A percentile compares a stretch with the other conserved stretches of the same genome.
phyloP scores from a whole-genome alignment of 768 basidiomycete genomes.

The Jaapia argillacea region DNA sequence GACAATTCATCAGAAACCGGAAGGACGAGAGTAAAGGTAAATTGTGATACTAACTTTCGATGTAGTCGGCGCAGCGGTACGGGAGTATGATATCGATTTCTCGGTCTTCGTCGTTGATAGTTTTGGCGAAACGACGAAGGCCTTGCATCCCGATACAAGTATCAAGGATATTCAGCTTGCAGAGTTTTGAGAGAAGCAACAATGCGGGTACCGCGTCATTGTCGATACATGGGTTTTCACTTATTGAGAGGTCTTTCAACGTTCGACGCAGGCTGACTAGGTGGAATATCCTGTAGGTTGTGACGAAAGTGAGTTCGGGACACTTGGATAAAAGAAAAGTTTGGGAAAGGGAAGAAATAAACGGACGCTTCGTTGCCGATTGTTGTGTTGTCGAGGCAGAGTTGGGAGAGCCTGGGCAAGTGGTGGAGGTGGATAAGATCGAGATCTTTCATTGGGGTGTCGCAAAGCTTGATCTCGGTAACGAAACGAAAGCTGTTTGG shows the following conservation, averaged over 20 bases:
- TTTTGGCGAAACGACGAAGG: conserved; percentile 36
- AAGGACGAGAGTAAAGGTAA: neutral
- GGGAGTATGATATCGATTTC: conserved; percentile 46
- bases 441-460: conserved; percentile 32
- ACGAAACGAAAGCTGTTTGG: conserved; percentile 43
- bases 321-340: conserved; percentile 5
- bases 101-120: conserved; percentile 25
- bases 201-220: conserved; percentile 51
- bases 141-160: conserved; percentile 50
- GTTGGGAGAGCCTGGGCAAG: conserved; percentile 36
- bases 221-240: conserved; percentile 40
- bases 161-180: conserved; percentile 39
- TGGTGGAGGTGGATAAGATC: conserved; percentile 43
- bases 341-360: no score
- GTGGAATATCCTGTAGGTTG: conserved; percentile 38
- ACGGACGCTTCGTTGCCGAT: conserved; percentile 56
- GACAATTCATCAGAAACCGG: no score
- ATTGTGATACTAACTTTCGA: conserved; percentile 32
- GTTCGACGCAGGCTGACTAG: conserved; percentile 46
- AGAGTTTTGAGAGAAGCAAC: conserved; percentile 33
- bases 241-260: conserved; percentile 40
- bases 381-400: conserved; percentile 41
- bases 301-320: neutral
- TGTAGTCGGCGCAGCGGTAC: conserved; percentile 37
- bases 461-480: conserved; percentile 38